Conservation (phyloP, 1,139 yeast species). For the Hyphopichia fennica region DNA sequence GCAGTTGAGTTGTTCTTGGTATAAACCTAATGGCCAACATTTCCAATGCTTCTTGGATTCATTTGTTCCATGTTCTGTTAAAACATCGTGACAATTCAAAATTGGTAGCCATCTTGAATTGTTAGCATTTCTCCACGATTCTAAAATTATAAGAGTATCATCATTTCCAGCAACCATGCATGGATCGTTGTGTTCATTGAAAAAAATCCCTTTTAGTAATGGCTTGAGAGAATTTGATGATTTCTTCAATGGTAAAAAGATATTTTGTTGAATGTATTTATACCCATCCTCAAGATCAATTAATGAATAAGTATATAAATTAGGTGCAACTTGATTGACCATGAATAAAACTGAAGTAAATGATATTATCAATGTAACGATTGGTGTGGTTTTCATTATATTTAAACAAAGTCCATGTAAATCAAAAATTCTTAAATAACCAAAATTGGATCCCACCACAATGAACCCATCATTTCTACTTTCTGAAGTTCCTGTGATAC, state of each 20-base stretch:
- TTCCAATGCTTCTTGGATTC: conserved; percentile 50
- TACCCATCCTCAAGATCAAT: conserved; percentile 37
- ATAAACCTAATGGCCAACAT: conserved; percentile 89
- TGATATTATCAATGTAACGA: conserved; percentile 39
- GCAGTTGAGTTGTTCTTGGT: conserved; percentile 67
- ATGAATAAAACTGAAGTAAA: conserved; percentile 30
- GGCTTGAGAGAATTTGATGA: conserved; percentile 22
- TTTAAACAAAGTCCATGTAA: conserved; percentile 42
- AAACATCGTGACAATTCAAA: conserved; percentile 62
- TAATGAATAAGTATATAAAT: conserved; percentile 36
- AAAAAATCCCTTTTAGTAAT: conserved; percentile 68
- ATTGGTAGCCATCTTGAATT: conserved; percentile 90
- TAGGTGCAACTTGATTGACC: conserved; percentile 29
- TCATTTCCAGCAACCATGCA: conserved; percentile 72
- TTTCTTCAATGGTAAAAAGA: conserved; percentile 35
- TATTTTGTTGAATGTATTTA: conserved; percentile 42
- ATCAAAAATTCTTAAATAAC: conserved; percentile 43
- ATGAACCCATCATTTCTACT: conserved; percentile 22
- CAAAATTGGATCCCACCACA: conserved; percentile 42
- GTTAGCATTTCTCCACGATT: conserved; percentile 73
- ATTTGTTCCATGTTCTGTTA: conserved; percentile 52
- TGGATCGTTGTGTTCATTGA: conserved; percentile 86
- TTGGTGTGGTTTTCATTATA: conserved; percentile 39
- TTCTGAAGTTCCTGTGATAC: conserved; percentile 28
- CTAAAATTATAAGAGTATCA: conserved; percentile 66